phyloP scores from a whole-genome alignment of 1,284 basidiomycete species.

The Ceratobasidium sp. region DNA sequence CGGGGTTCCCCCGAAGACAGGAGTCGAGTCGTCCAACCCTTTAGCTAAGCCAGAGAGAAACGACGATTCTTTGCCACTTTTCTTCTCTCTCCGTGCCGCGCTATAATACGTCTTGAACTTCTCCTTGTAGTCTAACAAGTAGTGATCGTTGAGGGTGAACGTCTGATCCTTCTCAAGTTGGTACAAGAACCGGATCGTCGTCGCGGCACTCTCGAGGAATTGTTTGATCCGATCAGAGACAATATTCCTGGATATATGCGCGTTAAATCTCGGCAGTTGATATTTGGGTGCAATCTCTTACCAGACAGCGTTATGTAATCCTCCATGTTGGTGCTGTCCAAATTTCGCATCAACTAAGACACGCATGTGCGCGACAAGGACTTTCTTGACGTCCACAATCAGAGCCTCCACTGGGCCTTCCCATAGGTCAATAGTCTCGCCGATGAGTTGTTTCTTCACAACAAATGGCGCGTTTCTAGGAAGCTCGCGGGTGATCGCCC shows the following conservation, averaged over 20 bases:
- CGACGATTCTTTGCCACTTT: constrained; percentile 10
- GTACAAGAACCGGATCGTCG: not conserved
- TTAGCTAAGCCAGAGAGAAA: not conserved
- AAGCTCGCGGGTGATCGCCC: constrained; percentile 56
- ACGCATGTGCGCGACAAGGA: constrained; percentile 61
- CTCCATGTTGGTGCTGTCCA: constrained; percentile 65
- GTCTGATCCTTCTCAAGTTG: constrained; percentile 16
- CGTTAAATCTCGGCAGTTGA: constrained; percentile 18
- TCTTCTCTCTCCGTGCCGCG: not conserved
- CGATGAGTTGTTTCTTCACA: constrained; percentile 54
- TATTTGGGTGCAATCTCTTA: constrained; percentile 54
- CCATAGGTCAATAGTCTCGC: constrained; percentile 57
- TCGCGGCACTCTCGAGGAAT: not conserved
- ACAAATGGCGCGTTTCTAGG: constrained; percentile 57
- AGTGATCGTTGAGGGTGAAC: constrained; percentile 46
- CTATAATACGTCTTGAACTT: constrained; percentile 34
- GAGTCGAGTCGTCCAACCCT: not conserved
- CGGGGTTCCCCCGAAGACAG: constrained; percentile 47
- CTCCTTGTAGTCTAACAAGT: constrained; percentile 57
- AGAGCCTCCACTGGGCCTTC: constrained; percentile 62
- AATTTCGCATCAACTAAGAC: constrained; percentile 66
- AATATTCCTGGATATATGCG: not conserved
- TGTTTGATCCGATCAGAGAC: constrained; percentile 8
- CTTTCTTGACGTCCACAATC: constrained; percentile 62
- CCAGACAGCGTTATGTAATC: constrained; percentile 67